Percentiles rank a stretch among this genome's conserved stretches.
Conservation (phyloP, 257 asterid species). For the Penstemon davidsonii region DNA sequence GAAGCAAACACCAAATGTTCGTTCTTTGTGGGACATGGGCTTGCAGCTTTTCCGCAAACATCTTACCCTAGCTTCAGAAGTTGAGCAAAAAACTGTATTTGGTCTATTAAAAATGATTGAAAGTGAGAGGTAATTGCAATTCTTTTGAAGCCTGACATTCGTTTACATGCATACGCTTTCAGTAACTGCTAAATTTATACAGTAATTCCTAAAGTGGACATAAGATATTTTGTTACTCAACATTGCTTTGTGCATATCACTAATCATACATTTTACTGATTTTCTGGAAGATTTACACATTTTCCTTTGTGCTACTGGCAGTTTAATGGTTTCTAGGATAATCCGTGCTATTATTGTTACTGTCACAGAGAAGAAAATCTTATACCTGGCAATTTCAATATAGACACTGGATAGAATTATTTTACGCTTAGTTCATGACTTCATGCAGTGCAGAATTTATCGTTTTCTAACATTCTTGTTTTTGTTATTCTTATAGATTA, state of each 20-base stretch:
- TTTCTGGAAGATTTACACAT: background rate
- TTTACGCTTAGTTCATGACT: background rate
- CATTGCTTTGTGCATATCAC: background rate
- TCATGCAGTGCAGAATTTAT: conserved; percentile 6
- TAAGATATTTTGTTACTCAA: conserved; percentile 9
- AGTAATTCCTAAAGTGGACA: background rate
- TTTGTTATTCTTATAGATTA: conserved; percentile 46
- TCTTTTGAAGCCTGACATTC: conserved; percentile 11
- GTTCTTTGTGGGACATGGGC: conserved; percentile 99
- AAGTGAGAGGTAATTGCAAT: conserved; percentile 66
- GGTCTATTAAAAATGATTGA: conserved; percentile 93
- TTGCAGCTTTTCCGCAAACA: conserved; percentile 94
- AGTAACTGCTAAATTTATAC: conserved; percentile 3
- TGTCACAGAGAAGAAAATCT: background rate
- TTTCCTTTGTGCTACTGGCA: background rate
- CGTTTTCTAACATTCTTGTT: conserved; percentile 18
- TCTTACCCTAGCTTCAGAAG: conserved; percentile 87
- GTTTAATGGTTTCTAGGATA: conserved; percentile 1
- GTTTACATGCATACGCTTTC: background rate
- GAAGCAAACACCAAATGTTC: conserved; percentile 83
- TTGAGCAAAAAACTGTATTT: conserved; percentile 85
- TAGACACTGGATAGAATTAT: background rate
- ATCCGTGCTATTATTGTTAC: background rate
- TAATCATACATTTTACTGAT: background rate
- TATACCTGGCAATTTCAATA: background rate